phyloP scores from a whole-genome alignment of 1,139 yeast species.

The Sugiyamaella novakii region DNA sequence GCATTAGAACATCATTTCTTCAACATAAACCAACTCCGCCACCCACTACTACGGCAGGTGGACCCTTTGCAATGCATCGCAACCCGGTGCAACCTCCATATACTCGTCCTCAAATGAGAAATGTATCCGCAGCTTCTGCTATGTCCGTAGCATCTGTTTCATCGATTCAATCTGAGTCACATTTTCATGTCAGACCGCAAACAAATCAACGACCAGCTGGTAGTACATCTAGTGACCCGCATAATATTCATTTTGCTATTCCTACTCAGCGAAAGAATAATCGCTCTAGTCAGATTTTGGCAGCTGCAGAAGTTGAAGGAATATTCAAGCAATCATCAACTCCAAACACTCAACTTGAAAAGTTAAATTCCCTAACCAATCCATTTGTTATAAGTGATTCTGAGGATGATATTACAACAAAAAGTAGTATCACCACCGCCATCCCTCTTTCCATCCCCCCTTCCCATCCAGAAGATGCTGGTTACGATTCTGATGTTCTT shows the following conservation, averaged over 20 bases:
- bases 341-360: not conserved
- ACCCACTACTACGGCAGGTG: not conserved
- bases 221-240: not conserved
- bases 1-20: slow-evolving; percentile 8
- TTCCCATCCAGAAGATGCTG: slow-evolving; percentile 1
- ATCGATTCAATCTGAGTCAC: slow-evolving; percentile 24
- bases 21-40: slow-evolving; percentile 7
- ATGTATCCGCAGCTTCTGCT: slow-evolving; percentile 24
- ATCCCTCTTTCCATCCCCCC: not conserved
- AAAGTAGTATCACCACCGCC: not conserved
- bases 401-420: slow-evolving; percentile 3
- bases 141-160: slow-evolving; percentile 24
- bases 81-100: slow-evolving; percentile 14
- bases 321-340: slow-evolving; percentile 2
- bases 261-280: slow-evolving; percentile 1
- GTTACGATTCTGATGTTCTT: slow-evolving; percentile 12
- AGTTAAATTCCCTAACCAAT: slow-evolving; percentile 7
- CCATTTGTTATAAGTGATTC: slow-evolving; percentile 15
- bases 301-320: slow-evolving; percentile 17
- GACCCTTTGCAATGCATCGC: slow-evolving; percentile 13
- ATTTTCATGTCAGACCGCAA: slow-evolving; percentile 12
- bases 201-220: not conserved
- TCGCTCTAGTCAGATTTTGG: slow-evolving; percentile 8
- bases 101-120: slow-evolving; percentile 17
- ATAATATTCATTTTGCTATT: not conserved